These are phyloP conservation scores for Solanum gracilifrons DNA, from an alignment of 257 asterid genomes.

Conservation along the genomic window DNA sequence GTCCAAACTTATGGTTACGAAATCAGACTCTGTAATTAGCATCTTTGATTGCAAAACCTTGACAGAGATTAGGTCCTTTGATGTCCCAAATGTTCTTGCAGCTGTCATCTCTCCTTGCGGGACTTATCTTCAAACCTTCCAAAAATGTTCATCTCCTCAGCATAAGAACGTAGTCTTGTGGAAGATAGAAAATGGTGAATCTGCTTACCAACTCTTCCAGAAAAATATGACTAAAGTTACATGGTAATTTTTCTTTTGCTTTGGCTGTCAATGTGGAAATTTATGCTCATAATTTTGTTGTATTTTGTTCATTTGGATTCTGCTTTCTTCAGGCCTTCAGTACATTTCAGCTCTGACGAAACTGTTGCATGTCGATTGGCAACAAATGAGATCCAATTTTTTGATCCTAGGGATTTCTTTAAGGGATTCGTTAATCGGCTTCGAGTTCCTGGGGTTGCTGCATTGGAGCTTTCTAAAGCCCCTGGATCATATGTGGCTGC, in stretches of 20 bases:
- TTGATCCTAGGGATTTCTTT: constrained; percentile 62
- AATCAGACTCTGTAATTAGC: constrained; percentile 42
- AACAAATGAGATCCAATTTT: constrained; percentile 80
- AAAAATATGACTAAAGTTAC: constrained; percentile 79
- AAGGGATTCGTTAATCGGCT: constrained; percentile 67
- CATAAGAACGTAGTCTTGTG: constrained; percentile 72
- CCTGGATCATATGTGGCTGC: constrained; percentile 71
- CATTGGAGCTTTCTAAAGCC: constrained; percentile 65
- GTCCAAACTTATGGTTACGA: constrained; percentile 57
- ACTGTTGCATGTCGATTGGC: constrained; percentile 70
- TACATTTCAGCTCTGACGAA: constrained; percentile 69
- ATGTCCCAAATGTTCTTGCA: constrained; percentile 74
- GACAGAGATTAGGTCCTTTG: constrained; percentile 47
- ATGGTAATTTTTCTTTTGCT: constrained; percentile 36
- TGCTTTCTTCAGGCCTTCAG: constrained; percentile 50
- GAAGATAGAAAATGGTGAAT: constrained; percentile 58
- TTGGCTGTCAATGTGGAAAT: background rate
- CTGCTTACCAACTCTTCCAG: constrained; percentile 55
- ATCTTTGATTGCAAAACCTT: constrained; percentile 49
- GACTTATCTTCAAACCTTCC: constrained; percentile 77
- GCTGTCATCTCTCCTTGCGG: constrained; percentile 81
- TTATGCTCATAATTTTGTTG: constrained; percentile 1
- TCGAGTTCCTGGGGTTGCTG: constrained; percentile 82
- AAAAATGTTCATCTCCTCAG: constrained; percentile 55
- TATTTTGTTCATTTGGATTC: background rate